phyloP scores from a whole-genome alignment of 495 filamentous ascomycete genomes.

The Beverwykella pulmonaria region DNA sequence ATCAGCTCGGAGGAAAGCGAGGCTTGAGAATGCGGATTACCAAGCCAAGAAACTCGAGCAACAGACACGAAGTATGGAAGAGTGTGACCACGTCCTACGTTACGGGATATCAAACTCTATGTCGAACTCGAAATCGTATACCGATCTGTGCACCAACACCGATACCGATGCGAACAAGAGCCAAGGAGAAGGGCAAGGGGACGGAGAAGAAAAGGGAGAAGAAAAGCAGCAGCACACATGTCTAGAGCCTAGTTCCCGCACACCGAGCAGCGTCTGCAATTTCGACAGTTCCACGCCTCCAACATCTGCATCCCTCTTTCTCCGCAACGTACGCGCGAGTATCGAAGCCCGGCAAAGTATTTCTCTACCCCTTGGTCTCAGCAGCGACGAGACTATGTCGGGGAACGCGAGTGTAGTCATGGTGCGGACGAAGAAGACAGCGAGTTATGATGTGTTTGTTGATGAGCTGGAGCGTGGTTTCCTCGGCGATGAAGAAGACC shows the following conservation, averaged over 20 bases:
- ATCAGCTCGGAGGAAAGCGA: no score
- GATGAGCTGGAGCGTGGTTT: neutral
- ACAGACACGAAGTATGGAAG: neutral
- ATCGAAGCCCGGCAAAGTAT: neutral
- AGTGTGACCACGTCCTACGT: neutral
- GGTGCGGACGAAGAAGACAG: neutral
- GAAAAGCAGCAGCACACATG: neutral
- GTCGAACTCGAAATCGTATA: neutral
- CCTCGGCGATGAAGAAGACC: neutral
- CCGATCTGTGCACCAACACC: neutral
- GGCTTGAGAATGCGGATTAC: conserved; percentile 4
- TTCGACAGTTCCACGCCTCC: neutral
- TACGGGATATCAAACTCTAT: neutral
- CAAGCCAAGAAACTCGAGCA: neutral
- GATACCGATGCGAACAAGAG: neutral
- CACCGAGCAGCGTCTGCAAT: neutral
- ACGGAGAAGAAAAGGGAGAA: neutral
- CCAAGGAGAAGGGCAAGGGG: neutral
- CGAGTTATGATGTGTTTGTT: neutral
- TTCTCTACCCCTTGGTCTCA: no score
- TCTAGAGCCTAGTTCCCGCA: neutral
- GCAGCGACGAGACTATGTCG: no score
- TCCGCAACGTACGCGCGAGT: neutral
- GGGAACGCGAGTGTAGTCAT: no score
- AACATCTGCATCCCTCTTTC: neutral